Evolutionary conservation across 495 filamentous ascomycete genomes (phyloP), one percentile per base, ranked within the genome.

Genomic region (Daldinia concentrica): DNA sequence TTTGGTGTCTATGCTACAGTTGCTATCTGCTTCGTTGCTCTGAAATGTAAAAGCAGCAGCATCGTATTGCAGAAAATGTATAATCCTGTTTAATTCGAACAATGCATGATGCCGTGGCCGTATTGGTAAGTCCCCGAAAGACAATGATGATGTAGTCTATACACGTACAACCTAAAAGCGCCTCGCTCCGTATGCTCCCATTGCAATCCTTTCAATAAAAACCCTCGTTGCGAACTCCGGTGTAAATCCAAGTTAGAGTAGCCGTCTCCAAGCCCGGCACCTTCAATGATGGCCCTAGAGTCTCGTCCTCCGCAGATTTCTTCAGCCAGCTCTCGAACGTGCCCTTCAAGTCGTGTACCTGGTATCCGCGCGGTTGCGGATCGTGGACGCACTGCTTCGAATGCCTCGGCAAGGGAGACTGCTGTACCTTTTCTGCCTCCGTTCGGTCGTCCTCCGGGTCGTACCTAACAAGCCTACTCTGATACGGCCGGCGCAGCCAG

Each of bases 401-500:
- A 19, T 71, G 68, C 26, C 68, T 60, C 30, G 68, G 55, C 3
- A 59, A 29, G 1, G 30, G 19, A 2, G 58, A 62, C 17, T 39
- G 56, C 22, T 30, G 36, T 6, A 37, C 1, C 34, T 64, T 73
- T 45, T 67, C 62, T 29, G 34, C 58, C 22, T 81, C 69, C 4
- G 56, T 72, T 22, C 76, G 68, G 67, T 80, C 79, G 58, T 78
- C 74, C 37, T 81, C 78, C 12, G 81, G 75, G 15, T 82, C 82
- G 73, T 83, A 83, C 62, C 79, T 76, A 4, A 81, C 74, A 19
- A 84, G 72, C 66, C 79, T 77, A 66, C 82, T 83, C 63, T 81
- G 76, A 68, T 81, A 80, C 15, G 82, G 82, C 1, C 80, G 77
- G 14, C 80, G 80, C 27, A 79, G 70, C 71, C 71, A 74, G 43